Evolutionary conservation across 2,329 filamentous ascomycete genomes (phyloP).

Genomic region (Thelonectria olida): DNA sequence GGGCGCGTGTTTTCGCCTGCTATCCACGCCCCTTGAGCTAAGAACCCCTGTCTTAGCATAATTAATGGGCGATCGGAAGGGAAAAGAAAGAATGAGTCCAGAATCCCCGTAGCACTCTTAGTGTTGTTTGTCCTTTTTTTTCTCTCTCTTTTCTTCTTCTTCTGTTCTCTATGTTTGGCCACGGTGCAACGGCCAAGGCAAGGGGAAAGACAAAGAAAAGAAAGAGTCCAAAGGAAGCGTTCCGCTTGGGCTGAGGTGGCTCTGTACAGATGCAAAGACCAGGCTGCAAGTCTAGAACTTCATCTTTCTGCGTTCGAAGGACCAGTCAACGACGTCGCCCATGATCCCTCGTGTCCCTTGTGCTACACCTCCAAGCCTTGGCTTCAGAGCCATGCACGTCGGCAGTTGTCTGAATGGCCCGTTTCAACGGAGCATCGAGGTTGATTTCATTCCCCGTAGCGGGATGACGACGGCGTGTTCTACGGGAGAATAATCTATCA

Average conservation of each 20-base stretch:
- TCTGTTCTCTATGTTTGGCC: neutral
- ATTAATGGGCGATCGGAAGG: neutral
- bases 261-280: too few relatives aligned
- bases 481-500: neutral
- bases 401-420: neutral
- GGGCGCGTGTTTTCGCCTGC: too few relatives aligned
- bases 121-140: neutral
- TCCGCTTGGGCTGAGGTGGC: neutral
- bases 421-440: neutral
- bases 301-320: too few relatives aligned
- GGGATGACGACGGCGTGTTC: too few relatives aligned
- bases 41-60: too few relatives aligned
- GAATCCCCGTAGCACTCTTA: too few relatives aligned
- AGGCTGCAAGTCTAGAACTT: too few relatives aligned
- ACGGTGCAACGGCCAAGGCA: neutral
- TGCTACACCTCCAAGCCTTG: neutral
- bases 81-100: neutral
- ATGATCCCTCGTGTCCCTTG: neutral
- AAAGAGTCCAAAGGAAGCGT: neutral
- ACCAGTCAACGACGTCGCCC: too few relatives aligned
- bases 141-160: too few relatives aligned
- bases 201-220: neutral
- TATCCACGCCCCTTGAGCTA: too few relatives aligned
- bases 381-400: neutral
- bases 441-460: neutral